A percentile compares a stretch with the other conserved stretches of the same genome.
Evolutionary conservation across 768 basidiomycete species (phyloP).

Genomic region (Xerocomellus intermedius): DNA sequence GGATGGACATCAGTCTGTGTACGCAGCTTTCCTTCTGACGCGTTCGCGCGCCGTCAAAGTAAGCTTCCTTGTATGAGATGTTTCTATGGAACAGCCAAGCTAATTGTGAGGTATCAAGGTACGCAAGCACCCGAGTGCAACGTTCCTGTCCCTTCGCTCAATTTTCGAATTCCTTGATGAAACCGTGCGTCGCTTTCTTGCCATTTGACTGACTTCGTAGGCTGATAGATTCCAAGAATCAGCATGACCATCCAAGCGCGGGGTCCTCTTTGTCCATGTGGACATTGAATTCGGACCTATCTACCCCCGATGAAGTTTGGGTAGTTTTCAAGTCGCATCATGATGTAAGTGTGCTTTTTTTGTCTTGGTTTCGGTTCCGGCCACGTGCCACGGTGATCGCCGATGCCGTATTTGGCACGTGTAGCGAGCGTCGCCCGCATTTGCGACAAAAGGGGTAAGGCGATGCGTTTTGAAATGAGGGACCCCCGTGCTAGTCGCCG

Average conservation of each 20-base stretch:
- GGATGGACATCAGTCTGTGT: constrained; percentile 5
- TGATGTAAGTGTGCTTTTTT: constrained; percentile 45
- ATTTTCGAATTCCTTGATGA: constrained; percentile 24
- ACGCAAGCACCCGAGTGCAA: constrained; percentile 21
- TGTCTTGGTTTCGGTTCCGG: not conserved
- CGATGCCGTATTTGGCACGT: not conserved
- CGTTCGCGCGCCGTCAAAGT: constrained; percentile 57
- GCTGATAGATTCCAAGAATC: constrained; percentile 15
- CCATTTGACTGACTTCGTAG: not conserved
- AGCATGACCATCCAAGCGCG: constrained; percentile 2
- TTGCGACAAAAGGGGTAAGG: constrained; percentile 4
- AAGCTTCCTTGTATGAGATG: constrained; percentile 19
- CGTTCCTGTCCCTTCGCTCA: constrained; percentile 26
- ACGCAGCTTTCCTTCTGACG: constrained; percentile 45
- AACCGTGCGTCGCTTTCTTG: constrained; percentile 14
- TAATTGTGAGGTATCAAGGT: constrained; percentile 18
- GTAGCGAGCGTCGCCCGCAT: not conserved
- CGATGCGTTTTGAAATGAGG: constrained; percentile 22
- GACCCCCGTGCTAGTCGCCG: constrained; percentile 11
- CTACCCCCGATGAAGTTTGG: constrained; percentile 44
- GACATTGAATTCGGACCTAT: constrained; percentile 39
- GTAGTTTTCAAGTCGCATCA: constrained; percentile 58
- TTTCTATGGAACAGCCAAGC: not conserved
- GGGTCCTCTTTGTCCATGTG: constrained; percentile 46
- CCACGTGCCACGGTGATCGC: constrained; percentile 7